Percentiles rank a stretch among this genome's conserved stretches.
Evolutionary conservation across 225 moss, liverwort and hornwort species (phyloP).

Genomic region (Asterella californica): DNA sequence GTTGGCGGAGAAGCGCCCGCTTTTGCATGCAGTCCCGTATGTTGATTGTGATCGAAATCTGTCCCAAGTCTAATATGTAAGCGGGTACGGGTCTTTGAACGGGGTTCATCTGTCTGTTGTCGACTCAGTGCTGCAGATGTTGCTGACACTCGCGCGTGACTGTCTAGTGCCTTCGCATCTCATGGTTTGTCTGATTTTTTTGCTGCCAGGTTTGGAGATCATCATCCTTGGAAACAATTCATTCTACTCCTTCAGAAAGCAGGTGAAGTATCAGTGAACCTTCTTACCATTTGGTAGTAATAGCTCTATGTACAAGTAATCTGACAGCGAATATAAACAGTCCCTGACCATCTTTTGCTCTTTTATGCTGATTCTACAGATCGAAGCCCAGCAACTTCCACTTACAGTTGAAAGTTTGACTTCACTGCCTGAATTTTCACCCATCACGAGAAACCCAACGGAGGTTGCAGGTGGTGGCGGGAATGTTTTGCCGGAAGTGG

Average conservation of each 20-base stretch:
- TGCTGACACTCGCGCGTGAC: neutral
- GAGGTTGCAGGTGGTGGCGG: slow-evolving; percentile 42
- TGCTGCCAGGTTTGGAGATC: slow-evolving; percentile 74
- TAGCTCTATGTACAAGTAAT: neutral
- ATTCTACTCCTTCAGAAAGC: slow-evolving; percentile 94
- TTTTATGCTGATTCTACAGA: slow-evolving; percentile 40
- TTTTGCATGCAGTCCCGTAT: neutral
- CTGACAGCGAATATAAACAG: neutral
- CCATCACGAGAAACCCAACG: slow-evolving; percentile 66
- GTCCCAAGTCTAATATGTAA: neutral
- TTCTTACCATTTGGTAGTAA: neutral
- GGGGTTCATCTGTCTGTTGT: neutral
- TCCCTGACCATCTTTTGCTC: neutral
- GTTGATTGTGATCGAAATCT: neutral
- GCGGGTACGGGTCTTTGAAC: neutral
- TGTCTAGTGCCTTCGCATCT: neutral
- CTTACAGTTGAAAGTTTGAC: slow-evolving; percentile 58
- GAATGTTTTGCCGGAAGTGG: slow-evolving; percentile 75
- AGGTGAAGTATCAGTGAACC: slow-evolving; percentile 39
- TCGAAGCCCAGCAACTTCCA: slow-evolving; percentile 69
- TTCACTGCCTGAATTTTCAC: slow-evolving; percentile 77
- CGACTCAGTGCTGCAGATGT: neutral
- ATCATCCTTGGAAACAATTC: slow-evolving; percentile 89
- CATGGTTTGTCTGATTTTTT: neutral
- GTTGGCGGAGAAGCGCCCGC: slow-evolving; percentile 25